Base-by-base conservation (phyloP, 1,139 yeast genomes). In the Hansenula sp. region DNA sequence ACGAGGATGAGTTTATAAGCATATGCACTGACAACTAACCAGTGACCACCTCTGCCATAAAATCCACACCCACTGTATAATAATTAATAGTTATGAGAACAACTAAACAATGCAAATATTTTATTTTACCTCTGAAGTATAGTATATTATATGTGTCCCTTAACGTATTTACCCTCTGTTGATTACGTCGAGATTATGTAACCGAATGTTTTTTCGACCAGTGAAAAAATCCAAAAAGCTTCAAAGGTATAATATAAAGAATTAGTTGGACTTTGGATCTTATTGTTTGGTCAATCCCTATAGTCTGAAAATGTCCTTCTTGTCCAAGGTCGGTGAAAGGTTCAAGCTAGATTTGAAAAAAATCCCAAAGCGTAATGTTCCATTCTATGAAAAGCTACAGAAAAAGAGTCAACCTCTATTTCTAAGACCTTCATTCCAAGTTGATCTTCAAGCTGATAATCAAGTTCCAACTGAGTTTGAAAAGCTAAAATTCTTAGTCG, bases 1-100 rank as follows among this genome's bases (percentile, higher is more conserved):
- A 84, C 57, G 94, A 88, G 59, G 93, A 89, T 51, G 99, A 94
- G 68, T 94, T 93, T 63, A 87, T 89, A 49, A 85, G 87, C 49
- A 89, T 91, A 40, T 89, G 96, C 62, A 81, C 89, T 25, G 96
- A 89, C 75, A 66, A 53, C 36, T 47, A 38, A 50, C 27, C 9
- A 18, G 15, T 21, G n/a, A 12, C 12, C 15, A 21, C 10, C 6
- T 19, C 12, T 25, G n/a, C n/a, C n/a, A n/a, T n/a, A n/a, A n/a
- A n/a, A n/a, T n/a, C n/a, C n/a, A n/a, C n/a, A n/a, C n/a, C n/a
- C n/a, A n/a, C n/a, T 33, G 31, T 36, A 27, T 27, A 36, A 15
- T 17, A 27, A 7, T 19, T 33, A 11, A n/a, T n/a, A 11, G 4
- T 9, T 5, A n/a, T 18, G 24, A 15, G 8, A 18, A 32, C 18